Evolutionary conservation across 768 basidiomycete genomes (phyloP).

Genomic region (Daedalea quercina): DNA sequence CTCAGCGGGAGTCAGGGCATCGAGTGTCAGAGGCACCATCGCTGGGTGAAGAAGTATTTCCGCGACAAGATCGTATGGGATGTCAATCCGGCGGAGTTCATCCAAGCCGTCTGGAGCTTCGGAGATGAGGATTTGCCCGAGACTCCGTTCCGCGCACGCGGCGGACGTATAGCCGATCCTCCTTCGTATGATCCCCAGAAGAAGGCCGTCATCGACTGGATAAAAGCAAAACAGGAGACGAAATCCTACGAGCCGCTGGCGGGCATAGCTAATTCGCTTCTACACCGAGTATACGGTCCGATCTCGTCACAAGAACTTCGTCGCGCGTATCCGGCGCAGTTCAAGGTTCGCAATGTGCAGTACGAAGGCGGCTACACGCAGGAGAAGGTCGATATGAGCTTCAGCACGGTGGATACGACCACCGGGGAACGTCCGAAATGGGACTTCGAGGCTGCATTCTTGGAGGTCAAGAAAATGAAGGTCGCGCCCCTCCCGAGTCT

Average conservation of each 20-base stretch:
- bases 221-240: not conserved
- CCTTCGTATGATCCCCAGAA: not conserved
- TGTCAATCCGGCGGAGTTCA: not conserved
- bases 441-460: not conserved
- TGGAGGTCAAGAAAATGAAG: not conserved
- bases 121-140: not conserved
- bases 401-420: not conserved
- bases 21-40: not conserved
- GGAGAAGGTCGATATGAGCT: not conserved
- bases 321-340: not conserved
- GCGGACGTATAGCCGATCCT: not conserved
- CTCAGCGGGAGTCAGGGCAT: not conserved
- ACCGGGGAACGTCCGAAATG: not conserved
- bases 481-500: not conserved
- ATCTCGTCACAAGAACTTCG: not conserved
- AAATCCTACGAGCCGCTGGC: not conserved
- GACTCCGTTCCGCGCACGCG: not conserved
- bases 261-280: not conserved
- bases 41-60: not conserved
- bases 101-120: not conserved
- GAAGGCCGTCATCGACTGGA: not conserved
- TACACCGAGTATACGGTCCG: not conserved
- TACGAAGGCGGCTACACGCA: not conserved
- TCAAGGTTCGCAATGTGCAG: not conserved
- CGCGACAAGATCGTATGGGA: not conserved